Evolutionary conservation across 306 rosid species (phyloP), one percentile per base, ranked within the genome.

Genomic region (Luffa aegyptiaca): DNA sequence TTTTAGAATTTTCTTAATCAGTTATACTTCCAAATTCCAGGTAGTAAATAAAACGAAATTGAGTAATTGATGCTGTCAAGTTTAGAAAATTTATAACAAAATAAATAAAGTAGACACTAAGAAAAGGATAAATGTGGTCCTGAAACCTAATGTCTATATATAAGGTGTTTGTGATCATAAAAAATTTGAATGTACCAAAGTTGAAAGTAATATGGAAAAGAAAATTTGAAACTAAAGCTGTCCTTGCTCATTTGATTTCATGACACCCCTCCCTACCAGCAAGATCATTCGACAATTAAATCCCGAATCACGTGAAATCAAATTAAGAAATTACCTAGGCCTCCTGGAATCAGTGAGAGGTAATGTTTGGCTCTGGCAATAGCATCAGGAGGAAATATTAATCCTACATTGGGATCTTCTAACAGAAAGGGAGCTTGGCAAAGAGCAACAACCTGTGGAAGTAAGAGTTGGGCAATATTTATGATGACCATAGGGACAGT

Each of bases 341-440:
- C 99, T 78, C 99, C 99, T 6, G 92, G 14, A 84, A 97, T 85
- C 85, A 90, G 12, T 10, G 98, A 81, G 56, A 96, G 91, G 84
- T 93, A 96, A 71, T 90, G 92, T 81, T 90, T 93, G 58, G 99
- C 98, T 86, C 86, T 89, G 70, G 93, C 97, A 83, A 96, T 91
- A 81, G 99, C 99, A 88, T 96, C 99, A 65, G 99, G 94, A 37
- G 99, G 99, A 84, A 96, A 93, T 55, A 96, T 18, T 84, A 96
- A 85, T 64, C 98, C 99, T 18, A 93, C 97, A 80, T 93, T 93
- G 58, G 97, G 97, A 86, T 96, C 98, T 80, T 93, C 96, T 21
- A 96, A 92, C 36, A 96, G 90, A 86, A 96, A 96, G 20, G 99
- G 99, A 84, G 99, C 99, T 84, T 96, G 99, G 86, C 99, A 96